These are phyloP conservation scores for Lactarius sanguifluus DNA, from an alignment of 768 basidiomycete genomes.

Conservation along the genomic window DNA sequence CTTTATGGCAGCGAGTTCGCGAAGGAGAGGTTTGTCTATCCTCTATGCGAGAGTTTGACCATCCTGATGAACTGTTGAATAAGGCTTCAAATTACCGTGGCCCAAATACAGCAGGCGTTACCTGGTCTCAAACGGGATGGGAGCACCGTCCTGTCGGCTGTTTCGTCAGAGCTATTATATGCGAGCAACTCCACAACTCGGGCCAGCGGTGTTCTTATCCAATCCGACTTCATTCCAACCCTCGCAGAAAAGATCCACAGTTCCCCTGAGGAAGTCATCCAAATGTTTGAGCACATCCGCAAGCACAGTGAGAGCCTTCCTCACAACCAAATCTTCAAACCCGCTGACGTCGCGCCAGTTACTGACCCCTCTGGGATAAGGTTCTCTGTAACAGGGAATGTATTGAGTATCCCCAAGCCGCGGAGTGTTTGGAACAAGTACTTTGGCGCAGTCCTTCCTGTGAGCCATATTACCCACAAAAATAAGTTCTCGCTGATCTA, in stretches of 20 bases:
- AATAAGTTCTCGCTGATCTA: slow-evolving; percentile 2
- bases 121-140: slow-evolving; percentile 93
- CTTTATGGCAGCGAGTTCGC: slow-evolving; percentile 75
- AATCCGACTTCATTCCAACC: slow-evolving; percentile 77
- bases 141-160: slow-evolving; percentile 69
- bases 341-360: slow-evolving; percentile 48
- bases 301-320: slow-evolving; percentile 51
- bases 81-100: slow-evolving; percentile 80
- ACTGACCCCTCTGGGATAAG: slow-evolving; percentile 80
- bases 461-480: slow-evolving; percentile 35
- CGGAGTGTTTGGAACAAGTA: slow-evolving; percentile 71
- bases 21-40: slow-evolving; percentile 60
- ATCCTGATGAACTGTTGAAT: background rate
- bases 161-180: slow-evolving; percentile 66
- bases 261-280: slow-evolving; percentile 66
- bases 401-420: slow-evolving; percentile 68
- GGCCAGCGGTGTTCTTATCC: slow-evolving; percentile 64
- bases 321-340: background rate
- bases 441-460: slow-evolving; percentile 62
- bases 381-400: slow-evolving; percentile 88
- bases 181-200: slow-evolving; percentile 68
- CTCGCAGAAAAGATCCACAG: slow-evolving; percentile 71
- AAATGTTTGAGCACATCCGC: slow-evolving; percentile 74
- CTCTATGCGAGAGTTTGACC: slow-evolving; percentile 1
- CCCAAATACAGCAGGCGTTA: slow-evolving; percentile 86